Base-by-base conservation (phyloP, 192 early-diverging fungal genomes). In the Podila verticillata region DNA sequence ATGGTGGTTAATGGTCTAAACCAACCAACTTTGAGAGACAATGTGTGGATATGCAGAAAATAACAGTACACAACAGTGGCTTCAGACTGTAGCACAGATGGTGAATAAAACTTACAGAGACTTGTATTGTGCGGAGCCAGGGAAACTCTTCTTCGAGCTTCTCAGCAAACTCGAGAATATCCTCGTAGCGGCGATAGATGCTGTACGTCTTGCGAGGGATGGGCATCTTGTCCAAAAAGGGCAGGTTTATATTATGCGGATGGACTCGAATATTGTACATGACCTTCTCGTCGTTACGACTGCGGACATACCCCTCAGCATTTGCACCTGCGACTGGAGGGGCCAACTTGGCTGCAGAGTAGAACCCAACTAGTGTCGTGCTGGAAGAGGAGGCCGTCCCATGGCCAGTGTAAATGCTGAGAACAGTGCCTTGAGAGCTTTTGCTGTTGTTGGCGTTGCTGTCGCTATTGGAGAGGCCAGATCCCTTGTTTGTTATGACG, bases 321-420 rank as follows among this genome's bases (percentile, higher is more conserved):
- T 44, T 20, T 0, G 47, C 63, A 7, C 57, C 47, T 4, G 35
- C 17, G 1, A 73, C n/a, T 1, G 63, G 63, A 13, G 63, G 57
- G 4, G 71, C 71, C 10, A 73, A 57, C n/a, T 73, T 73, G 39
- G 71, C 71, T 22, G 56, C 65, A 4, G 57, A 66, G 47, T 73
- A 66, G 5, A 48, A 72, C 17, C 22, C 51, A n/a, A 54, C 51
- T 10, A 54, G 51, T 19, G 51, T 54, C 8, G 51, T 26, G 51
- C 51, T 54, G 51, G 51, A 24, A 19, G n/a, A 9, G 22, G 51
- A 54, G 51, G 51, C 20, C 2, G 51, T n/a, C 0, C 51, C 51
- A 54, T 54, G 22, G 51, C 51, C 51, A 10, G 24, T 19, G 51
- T 54, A 26, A 54, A 54, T 26, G 10, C 24, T 54, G 51, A 54